A percentile compares a stretch with the other conserved stretches of the same genome.
phyloP scores from a whole-genome alignment of 2,329 filamentous ascomycete genomes.

The Tolypocladium amazonense region DNA sequence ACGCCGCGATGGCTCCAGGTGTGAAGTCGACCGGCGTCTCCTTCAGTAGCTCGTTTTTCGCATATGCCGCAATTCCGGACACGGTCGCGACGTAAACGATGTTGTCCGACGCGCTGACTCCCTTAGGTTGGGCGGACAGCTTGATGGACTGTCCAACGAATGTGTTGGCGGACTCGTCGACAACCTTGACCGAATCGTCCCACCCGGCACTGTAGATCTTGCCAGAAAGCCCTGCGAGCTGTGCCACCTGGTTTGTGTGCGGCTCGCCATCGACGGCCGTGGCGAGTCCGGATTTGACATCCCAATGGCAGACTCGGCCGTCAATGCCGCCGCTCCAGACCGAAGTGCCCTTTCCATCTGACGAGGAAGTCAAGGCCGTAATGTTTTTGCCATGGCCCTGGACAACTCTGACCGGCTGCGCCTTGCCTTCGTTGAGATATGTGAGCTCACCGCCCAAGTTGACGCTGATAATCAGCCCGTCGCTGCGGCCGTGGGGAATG shows the following conservation, averaged over 20 bases:
- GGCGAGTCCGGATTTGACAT: constrained; percentile 58
- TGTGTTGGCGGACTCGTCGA: constrained; percentile 64
- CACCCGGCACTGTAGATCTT: constrained; percentile 81
- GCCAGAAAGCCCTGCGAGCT: constrained; percentile 52
- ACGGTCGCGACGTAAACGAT: constrained; percentile 48
- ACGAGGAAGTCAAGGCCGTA: constrained; percentile 50
- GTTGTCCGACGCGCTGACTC: constrained; percentile 45
- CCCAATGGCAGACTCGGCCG: constrained; percentile 77
- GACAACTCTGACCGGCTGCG: constrained; percentile 59
- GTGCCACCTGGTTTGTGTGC: constrained; percentile 78
- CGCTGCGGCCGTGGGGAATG: constrained; percentile 71
- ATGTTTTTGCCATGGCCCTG: constrained; percentile 89
- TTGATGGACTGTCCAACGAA: constrained; percentile 61
- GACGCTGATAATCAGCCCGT: constrained; percentile 82
- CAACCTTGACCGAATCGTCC: constrained; percentile 80
- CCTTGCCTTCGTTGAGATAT: constrained; percentile 67
- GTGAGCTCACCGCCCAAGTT: constrained; percentile 83
- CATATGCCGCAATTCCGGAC: constrained; percentile 41
- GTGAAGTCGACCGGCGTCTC: constrained; percentile 49
- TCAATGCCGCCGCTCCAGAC: constrained; percentile 90
- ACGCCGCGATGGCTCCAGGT: constrained; percentile 62
- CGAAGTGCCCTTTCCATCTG: constrained; percentile 46
- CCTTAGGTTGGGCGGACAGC: constrained; percentile 72
- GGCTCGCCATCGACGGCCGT: constrained; percentile 65
- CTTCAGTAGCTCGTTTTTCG: constrained; percentile 49